phyloP scores from a whole-genome alignment of 257 asterid species.

The Cinchona pubescens region DNA sequence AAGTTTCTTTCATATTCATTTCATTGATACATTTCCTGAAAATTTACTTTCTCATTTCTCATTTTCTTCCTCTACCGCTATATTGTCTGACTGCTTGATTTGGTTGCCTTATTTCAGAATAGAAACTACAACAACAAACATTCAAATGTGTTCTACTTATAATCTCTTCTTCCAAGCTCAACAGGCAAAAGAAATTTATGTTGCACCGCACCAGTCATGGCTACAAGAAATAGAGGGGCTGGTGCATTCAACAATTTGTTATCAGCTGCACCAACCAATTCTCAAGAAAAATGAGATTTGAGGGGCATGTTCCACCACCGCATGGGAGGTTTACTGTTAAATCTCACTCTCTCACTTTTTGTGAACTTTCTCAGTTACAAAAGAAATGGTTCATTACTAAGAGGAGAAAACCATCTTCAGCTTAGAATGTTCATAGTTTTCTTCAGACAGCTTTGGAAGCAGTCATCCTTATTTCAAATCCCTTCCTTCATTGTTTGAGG shows the following conservation, averaged over 20 bases:
- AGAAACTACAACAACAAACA: neutral
- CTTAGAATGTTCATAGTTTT: neutral
- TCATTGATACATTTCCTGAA: neutral
- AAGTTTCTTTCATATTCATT: neutral
- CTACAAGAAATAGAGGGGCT: neutral
- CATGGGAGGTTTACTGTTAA: neutral
- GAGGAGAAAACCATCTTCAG: neutral
- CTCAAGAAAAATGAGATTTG: conserved; percentile 3
- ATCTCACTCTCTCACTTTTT: neutral
- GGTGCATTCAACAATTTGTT: neutral
- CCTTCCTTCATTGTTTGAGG: neutral
- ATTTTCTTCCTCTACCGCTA: neutral
- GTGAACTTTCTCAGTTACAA: neutral
- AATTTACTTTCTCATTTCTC: neutral
- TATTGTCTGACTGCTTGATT: neutral
- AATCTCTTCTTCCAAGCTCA: neutral
- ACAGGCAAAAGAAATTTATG: neutral
- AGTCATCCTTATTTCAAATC: neutral
- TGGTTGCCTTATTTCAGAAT: neutral
- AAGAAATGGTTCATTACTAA: neutral
- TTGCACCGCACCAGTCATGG: neutral
- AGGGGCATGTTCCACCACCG: neutral
- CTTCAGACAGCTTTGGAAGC: neutral
- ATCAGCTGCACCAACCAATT: neutral
- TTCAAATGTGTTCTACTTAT: neutral